phyloP scores from a whole-genome alignment of 176 grass and related monocot species.

The Zea mays region Zm-B73-REFERENCE-NAM-5.0 NC_050098.1:234055001-234055500 shows the following conservation, averaged over 20 bases:
- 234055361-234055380: constrained; percentile 53
- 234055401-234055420: neutral
- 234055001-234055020: neutral
- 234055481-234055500: constrained; percentile 23
- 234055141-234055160: neutral
- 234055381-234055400: constrained; percentile 19
- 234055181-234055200: neutral
- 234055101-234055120: neutral
- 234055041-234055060: neutral
- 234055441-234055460: constrained; percentile 22
- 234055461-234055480: constrained; percentile 35
- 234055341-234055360: constrained; percentile 44
- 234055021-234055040: neutral
- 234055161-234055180: neutral
- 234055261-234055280: neutral
- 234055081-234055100: neutral
- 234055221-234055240: constrained; percentile 26
- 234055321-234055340: constrained; percentile 87
- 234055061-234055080: neutral
- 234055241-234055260: neutral
- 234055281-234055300: neutral
- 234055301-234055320: constrained; percentile 57
- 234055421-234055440: neutral
- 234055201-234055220: too few relatives aligned
- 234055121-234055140: neutral